Evolutionary conservation across 2,329 filamentous ascomycete species (phyloP), one percentile per base, ranked within the genome.

Genomic region (Metarhizium brunneum): DNA sequence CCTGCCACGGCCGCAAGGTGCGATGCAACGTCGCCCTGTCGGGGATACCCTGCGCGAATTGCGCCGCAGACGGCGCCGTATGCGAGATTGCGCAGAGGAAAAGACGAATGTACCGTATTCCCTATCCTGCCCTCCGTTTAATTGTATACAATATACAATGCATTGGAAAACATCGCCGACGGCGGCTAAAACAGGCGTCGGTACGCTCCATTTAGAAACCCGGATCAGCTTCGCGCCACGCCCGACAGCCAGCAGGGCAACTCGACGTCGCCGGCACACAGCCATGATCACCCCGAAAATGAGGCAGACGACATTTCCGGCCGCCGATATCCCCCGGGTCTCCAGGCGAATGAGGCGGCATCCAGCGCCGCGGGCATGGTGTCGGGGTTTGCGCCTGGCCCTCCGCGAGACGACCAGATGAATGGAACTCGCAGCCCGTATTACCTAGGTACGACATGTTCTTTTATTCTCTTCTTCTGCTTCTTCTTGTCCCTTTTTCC

Each of bases 1-100:
- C 61, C 36, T 65, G 62, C 47, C 58, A 63, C 7, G 43, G 48
- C 20, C 61, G 63, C 29, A 64, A 65, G 45, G 63, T 64, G 20
- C 56, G 63, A 20, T 65, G 63, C n/a, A 62, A 47, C 1, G 57
- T 65, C 42, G 56, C 63, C 7, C 42, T 60, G 25, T 60, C 60
- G 2, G 63, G 63, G 1, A 56, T 50, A 3, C 62, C 63, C 1
- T 65, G 63, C 53, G 58, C 58, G 36, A 65, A 65, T 45, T 65
- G 63, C 36, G 49, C 61, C 2, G 48, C 59, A 6, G 62, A 64
- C 16, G 58, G 61, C 3, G 52, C 60, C 6, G 30, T 43, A 4
- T 64, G 63, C 13, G 57, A 62, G 56, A 54, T 63, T 3, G 49
- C 52, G 18, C 49, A 50, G 45, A 55, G 52, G 18, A 59, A 61